Conservation (phyloP, 345 rosid species). For the Sisymbrium irio region DNA sequence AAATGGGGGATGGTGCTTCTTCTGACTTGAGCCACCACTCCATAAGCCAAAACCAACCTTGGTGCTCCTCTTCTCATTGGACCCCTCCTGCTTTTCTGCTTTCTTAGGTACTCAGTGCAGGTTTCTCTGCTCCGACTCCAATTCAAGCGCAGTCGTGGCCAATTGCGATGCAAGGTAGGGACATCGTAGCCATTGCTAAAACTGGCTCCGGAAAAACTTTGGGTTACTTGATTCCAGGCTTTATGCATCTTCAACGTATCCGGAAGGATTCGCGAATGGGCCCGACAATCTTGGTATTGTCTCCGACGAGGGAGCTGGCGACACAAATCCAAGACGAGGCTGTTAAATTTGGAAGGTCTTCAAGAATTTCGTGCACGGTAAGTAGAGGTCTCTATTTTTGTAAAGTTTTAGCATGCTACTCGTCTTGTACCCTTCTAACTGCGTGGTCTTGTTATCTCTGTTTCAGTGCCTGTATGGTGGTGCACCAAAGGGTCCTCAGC, state of each 20-base stretch:
- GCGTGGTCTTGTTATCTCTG: slow-evolving; percentile 9
- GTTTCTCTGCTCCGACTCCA: slow-evolving; percentile 94
- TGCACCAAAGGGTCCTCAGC: slow-evolving; percentile 95
- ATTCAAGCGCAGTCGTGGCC: slow-evolving; percentile 99
- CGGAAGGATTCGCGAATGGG: slow-evolving; percentile 73
- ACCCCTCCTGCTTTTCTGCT: slow-evolving; percentile 52
- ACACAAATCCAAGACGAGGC: slow-evolving; percentile 96
- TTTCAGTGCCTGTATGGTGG: slow-evolving; percentile 94
- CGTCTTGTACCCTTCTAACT: not conserved
- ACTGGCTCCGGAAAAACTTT: slow-evolving; percentile 98
- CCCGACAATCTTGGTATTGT: slow-evolving; percentile 84
- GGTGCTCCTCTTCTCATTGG: slow-evolving; percentile 53
- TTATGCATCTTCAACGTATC: slow-evolving; percentile 69
- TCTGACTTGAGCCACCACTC: slow-evolving; percentile 64
- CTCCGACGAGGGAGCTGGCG: slow-evolving; percentile 98
- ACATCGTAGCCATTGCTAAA: slow-evolving; percentile 95
- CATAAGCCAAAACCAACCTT: slow-evolving; percentile 40
- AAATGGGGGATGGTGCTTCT: slow-evolving; percentile 96
- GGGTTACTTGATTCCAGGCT: slow-evolving; percentile 91
- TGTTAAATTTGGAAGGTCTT: slow-evolving; percentile 85
- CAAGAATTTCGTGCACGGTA: slow-evolving; percentile 87
- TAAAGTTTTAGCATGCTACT: not conserved
- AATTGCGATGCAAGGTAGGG: slow-evolving; percentile 80
- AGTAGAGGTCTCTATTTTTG: slow-evolving; percentile 19
- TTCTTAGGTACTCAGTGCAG: slow-evolving; percentile 91